These are phyloP conservation scores for Phellopilus nigrolimitatus DNA, from an alignment of 1,284 basidiomycete species.

Conservation along the genomic window DNA sequence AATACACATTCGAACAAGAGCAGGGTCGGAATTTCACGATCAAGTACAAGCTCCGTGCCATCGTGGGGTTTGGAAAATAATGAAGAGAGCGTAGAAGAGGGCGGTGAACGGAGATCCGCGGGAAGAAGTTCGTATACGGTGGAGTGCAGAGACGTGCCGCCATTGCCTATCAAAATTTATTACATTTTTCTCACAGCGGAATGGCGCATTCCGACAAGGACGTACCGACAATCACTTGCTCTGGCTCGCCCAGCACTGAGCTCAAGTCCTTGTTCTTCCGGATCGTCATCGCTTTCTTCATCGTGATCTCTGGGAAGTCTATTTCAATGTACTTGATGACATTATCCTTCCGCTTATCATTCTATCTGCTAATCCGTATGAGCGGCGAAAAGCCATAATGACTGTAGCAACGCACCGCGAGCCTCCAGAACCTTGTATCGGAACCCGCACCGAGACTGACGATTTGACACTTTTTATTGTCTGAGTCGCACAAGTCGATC, in stretches of 20 bases:
- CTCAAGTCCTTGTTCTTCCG: slow-evolving; percentile 62
- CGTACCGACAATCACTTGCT: slow-evolving; percentile 41
- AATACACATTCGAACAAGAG: slow-evolving; percentile 89
- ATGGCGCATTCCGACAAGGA: not conserved
- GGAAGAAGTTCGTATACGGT: slow-evolving; percentile 71
- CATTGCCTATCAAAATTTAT: slow-evolving; percentile 41
- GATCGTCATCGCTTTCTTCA: slow-evolving; percentile 80
- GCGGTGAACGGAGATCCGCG: slow-evolving; percentile 62
- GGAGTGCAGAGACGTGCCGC: slow-evolving; percentile 66
- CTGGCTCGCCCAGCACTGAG: slow-evolving; percentile 44
- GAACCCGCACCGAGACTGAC: slow-evolving; percentile 90
- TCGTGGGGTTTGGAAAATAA: slow-evolving; percentile 29
- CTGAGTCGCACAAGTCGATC: slow-evolving; percentile 40
- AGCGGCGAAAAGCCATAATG: not conserved
- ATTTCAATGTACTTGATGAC: slow-evolving; percentile 77
- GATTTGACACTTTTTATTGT: slow-evolving; percentile 62
- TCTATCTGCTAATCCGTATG: slow-evolving; percentile 37
- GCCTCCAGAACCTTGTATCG: slow-evolving; percentile 89
- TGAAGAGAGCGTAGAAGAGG: slow-evolving; percentile 32
- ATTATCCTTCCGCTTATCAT: slow-evolving; percentile 42
- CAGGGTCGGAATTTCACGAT: slow-evolving; percentile 68
- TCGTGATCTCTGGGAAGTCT: slow-evolving; percentile 85
- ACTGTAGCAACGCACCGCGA: slow-evolving; percentile 56
- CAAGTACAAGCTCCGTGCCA: slow-evolving; percentile 42
- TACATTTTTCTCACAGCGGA: not conserved